These are phyloP conservation scores for Acacia concinna DNA, from an alignment of 331 rosid genomes.

Conservation along the genomic window DNA sequence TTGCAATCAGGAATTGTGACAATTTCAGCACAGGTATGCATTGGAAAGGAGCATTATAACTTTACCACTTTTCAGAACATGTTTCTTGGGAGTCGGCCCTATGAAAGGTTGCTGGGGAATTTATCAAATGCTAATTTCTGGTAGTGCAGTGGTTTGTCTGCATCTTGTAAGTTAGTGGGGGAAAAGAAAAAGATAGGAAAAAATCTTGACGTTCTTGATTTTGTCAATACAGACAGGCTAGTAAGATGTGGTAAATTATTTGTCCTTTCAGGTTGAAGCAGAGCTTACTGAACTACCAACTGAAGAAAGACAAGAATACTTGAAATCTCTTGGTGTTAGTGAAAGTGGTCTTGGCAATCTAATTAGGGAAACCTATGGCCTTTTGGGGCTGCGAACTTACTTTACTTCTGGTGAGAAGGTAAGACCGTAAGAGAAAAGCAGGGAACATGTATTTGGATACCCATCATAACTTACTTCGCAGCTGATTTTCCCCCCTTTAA, in stretches of 20 bases:
- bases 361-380: constrained; percentile 78
- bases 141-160: constrained; percentile 7
- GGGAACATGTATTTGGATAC: constrained; percentile 20
- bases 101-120: background rate
- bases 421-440: constrained; percentile 62
- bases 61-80: background rate
- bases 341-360: constrained; percentile 97
- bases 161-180: background rate
- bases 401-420: constrained; percentile 99
- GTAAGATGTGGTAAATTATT: constrained; percentile 24
- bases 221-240: background rate
- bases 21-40: constrained; percentile 83
- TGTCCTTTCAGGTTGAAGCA: constrained; percentile 82
- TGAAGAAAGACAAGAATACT: constrained; percentile 87
- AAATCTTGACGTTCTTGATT: background rate
- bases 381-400: constrained; percentile 84
- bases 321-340: constrained; percentile 85
- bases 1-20: constrained; percentile 82
- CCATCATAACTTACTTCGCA: constrained; percentile 18
- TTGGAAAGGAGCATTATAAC: background rate
- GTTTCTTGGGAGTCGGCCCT: background rate
- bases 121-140: constrained; percentile 11
- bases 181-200: background rate
- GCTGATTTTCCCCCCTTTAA: constrained; percentile 29
- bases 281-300: constrained; percentile 83